Conservation (phyloP, 352 stramenopile species). For the Thalassiosira allenii region DNA sequence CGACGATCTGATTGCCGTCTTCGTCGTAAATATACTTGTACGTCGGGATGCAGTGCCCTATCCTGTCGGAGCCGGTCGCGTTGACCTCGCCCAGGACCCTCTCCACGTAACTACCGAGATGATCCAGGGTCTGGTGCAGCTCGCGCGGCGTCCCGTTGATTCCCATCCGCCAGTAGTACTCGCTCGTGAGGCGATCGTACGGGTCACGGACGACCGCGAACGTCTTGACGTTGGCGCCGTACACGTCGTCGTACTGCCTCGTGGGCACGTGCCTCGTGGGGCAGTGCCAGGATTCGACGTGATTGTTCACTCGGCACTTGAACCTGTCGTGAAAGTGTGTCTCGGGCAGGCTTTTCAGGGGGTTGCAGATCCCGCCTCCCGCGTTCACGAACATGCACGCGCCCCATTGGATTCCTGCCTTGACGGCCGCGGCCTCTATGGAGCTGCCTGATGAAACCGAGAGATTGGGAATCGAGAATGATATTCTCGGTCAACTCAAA, state of each 20-base stretch:
- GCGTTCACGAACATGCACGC: neutral
- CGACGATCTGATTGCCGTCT: constrained; percentile 15
- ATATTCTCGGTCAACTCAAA: too few relatives aligned
- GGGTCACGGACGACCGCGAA: constrained; percentile 16
- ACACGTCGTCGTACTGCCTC: neutral
- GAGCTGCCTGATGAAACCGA: too few relatives aligned
- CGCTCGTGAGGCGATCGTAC: constrained; percentile 9
- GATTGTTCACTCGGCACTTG: neutral
- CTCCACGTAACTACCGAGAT: too few relatives aligned
- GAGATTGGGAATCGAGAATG: too few relatives aligned
- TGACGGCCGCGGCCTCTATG: constrained; percentile 2
- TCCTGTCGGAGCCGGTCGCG: too few relatives aligned
- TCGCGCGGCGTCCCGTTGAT: neutral
- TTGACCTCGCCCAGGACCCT: neutral
- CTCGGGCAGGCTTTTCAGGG: neutral
- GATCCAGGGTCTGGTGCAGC: neutral
- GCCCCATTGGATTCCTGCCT: constrained; percentile 1
- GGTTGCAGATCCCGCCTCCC: neutral
- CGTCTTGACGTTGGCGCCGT: neutral
- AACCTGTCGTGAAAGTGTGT: neutral
- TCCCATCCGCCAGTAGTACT: constrained; percentile 5
- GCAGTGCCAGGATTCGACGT: neutral
- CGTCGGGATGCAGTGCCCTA: constrained; percentile 8
- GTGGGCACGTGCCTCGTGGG: neutral
- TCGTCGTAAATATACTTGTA: constrained; percentile 12